Conservation (phyloP, 2,329 filamentous ascomycete genomes). For the Fusarium chuoi region DNA sequence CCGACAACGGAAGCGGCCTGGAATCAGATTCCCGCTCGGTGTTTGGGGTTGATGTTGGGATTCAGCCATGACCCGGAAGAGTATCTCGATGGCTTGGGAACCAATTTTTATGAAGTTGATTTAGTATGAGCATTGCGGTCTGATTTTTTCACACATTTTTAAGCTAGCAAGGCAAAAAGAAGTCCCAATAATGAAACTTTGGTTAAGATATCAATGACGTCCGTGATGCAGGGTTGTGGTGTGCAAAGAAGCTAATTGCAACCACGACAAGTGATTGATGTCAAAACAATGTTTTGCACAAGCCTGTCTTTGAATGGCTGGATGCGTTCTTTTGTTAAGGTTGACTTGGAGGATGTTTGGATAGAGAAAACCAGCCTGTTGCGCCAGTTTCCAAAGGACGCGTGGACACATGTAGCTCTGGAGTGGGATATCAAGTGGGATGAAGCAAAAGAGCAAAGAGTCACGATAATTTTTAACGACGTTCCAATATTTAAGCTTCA, state of each 20-base stretch:
- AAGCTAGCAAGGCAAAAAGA: constrained; percentile 24
- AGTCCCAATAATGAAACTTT: constrained; percentile 21
- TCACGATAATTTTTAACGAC: background rate
- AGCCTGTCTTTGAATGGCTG: background rate
- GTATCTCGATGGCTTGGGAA: constrained; percentile 32
- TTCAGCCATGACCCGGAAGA: constrained; percentile 36
- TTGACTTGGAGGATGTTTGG: background rate
- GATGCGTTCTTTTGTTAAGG: background rate
- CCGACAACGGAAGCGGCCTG: constrained; percentile 7
- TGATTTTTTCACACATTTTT: constrained; percentile 10
- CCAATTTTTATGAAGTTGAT: constrained; percentile 28
- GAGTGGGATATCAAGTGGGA: constrained; percentile 29
- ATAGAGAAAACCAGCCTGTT: background rate
- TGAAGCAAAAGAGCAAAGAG: background rate
- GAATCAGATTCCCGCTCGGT: constrained; percentile 35
- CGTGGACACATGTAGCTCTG: constrained; percentile 3
- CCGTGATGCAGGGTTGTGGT: background rate
- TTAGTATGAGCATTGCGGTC: constrained; percentile 38
- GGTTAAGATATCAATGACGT: background rate
- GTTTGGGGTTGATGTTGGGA: constrained; percentile 42
- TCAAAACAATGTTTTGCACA: background rate
- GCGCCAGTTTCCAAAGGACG: background rate
- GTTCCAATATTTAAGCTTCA: constrained; percentile 4
- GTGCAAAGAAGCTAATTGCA: background rate
- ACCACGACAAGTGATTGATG: background rate